These are phyloP conservation scores for Tulasnella sp. DNA, from an alignment of 768 basidiomycete genomes.

Conservation along the genomic window DNA sequence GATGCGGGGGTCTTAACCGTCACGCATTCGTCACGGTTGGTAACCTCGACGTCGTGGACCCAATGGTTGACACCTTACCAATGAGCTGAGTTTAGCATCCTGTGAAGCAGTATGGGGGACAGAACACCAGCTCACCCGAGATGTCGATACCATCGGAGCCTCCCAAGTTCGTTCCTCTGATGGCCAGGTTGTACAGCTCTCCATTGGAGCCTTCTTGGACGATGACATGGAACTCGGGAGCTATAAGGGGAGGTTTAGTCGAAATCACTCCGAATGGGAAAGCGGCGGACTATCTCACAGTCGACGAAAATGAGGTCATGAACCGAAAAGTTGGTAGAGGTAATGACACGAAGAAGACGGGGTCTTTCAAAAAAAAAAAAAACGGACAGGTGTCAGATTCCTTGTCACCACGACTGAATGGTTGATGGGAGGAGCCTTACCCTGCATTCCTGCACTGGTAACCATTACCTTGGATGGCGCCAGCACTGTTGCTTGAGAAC, in stretches of 20 bases:
- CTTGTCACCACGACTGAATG: no score
- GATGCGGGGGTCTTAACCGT: conserved; percentile 38
- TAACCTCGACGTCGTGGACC: conserved; percentile 39
- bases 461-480: conserved; percentile 36
- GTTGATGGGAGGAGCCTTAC: conserved; percentile 26
- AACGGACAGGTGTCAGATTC: not conserved
- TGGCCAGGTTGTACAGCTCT: conserved; percentile 37
- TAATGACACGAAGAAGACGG: conserved; percentile 35
- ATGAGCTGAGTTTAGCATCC: not conserved
- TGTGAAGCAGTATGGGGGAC: not conserved
- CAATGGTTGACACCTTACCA: conserved; percentile 33
- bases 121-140: conserved; percentile 25
- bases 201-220: conserved; percentile 34
- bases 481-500: conserved; percentile 35
- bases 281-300: conserved; percentile 20
- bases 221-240: conserved; percentile 37
- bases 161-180: conserved; percentile 35
- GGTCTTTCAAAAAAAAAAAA: conserved; percentile 28
- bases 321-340: conserved; percentile 35
- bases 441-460: conserved; percentile 36
- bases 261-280: not conserved
- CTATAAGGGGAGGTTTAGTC: not conserved
- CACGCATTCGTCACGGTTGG: conserved; percentile 38
- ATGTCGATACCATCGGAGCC: conserved; percentile 37
- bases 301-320: conserved; percentile 38